phyloP scores from a whole-genome alignment of 164 flowering plant genomes.

The Chimonanthus praecox region DNA sequence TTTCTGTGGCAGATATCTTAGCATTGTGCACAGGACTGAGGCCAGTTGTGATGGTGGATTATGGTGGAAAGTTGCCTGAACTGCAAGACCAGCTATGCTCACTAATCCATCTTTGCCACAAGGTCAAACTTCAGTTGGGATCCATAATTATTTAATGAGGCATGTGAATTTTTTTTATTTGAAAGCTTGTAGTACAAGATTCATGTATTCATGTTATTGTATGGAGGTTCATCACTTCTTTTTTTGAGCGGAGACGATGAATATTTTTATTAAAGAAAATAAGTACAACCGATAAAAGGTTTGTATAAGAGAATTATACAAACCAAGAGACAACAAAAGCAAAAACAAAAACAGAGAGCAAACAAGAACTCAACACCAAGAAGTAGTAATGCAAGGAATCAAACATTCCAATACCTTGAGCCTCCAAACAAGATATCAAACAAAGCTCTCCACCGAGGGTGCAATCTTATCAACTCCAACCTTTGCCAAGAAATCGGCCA shows the following conservation, averaged over 20 bases:
- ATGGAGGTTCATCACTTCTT: not conserved
- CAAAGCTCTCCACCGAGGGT: no score
- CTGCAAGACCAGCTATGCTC: conserved; percentile 54
- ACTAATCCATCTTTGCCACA: conserved; percentile 41
- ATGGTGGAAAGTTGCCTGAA: conserved; percentile 96
- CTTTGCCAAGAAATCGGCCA: no score
- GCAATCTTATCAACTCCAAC: no score
- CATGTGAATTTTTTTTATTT: not conserved
- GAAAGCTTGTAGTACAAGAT: not conserved
- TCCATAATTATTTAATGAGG: not conserved
- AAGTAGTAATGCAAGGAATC: no score
- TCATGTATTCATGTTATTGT: not conserved
- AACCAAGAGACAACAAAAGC: not conserved
- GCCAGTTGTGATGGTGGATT: conserved; percentile 91
- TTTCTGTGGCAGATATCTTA: conserved; percentile 57
- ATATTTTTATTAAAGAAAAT: no score
- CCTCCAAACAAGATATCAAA: no score
- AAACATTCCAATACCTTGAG: no score
- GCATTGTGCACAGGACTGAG: conserved; percentile 79
- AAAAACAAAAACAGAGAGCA: no score
- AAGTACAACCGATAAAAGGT: not conserved
- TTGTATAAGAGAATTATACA: not conserved
- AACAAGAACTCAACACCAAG: no score
- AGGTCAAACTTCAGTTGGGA: conserved; percentile 37
- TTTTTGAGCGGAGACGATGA: not conserved